These are phyloP conservation scores for Akebia trifoliata DNA, from an alignment of 164 flowering plant genomes.

Conservation along the genomic window DNA sequence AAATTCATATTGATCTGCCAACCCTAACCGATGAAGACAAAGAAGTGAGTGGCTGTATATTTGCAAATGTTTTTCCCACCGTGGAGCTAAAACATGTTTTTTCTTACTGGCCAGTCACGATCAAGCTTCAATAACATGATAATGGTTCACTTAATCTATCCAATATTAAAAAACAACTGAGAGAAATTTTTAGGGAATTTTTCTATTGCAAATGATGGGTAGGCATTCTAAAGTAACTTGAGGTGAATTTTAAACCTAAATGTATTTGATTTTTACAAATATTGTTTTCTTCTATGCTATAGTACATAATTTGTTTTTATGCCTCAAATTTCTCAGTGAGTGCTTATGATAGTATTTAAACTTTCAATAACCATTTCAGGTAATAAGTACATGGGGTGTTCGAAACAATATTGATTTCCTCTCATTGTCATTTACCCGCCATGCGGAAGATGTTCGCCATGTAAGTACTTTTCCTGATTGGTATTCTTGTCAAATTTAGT, in stretches of 20 bases:
- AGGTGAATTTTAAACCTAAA: too few species aligned
- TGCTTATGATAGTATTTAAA: not conserved
- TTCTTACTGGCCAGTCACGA: too few species aligned
- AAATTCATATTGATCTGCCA: constrained; percentile 74
- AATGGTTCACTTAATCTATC: too few species aligned
- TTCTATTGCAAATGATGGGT: too few species aligned
- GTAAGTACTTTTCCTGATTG: constrained; percentile 48
- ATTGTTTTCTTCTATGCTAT: not conserved
- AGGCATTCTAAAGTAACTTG: too few species aligned
- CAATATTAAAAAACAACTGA: too few species aligned
- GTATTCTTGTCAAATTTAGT: not conserved
- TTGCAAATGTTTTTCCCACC: not conserved
- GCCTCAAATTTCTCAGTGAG: not conserved
- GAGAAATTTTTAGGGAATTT: too few species aligned
- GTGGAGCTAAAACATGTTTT: not conserved
- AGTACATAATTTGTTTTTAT: not conserved
- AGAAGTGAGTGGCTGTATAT: constrained; percentile 42
- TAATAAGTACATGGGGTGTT: constrained; percentile 87
- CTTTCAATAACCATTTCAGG: constrained; percentile 39
- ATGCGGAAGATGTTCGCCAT: constrained; percentile 92
- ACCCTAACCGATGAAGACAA: constrained; percentile 79
- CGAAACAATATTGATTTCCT: constrained; percentile 87
- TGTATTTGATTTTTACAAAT: too few species aligned
- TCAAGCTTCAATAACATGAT: too few species aligned
- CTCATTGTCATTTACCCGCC: constrained; percentile 77